Evolutionary conservation across 163 green algal genomes (phyloP).

Genomic region (Coccomyxa subellipsoidea): DNA sequence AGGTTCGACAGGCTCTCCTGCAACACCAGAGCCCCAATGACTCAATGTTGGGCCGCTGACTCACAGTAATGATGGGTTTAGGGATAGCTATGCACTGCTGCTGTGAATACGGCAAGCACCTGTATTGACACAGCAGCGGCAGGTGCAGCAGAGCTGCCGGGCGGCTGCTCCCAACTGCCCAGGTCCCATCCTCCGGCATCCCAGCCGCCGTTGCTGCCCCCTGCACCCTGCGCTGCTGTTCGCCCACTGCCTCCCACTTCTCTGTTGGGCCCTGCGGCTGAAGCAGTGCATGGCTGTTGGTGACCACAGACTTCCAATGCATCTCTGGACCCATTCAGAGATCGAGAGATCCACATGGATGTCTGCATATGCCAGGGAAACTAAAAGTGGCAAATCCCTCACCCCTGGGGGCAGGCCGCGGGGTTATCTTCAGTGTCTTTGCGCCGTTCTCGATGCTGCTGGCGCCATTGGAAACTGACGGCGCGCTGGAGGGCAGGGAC

Average conservation of each 20-base stretch:
- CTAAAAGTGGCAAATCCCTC: too few species aligned
- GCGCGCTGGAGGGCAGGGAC: background rate
- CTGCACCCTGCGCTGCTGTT: background rate
- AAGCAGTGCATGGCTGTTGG: too few species aligned
- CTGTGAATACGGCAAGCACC: background rate
- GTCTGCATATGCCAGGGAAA: too few species aligned
- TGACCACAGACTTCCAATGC: too few species aligned
- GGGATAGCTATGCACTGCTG: too few species aligned
- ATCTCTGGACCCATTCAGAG: too few species aligned
- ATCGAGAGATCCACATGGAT: too few species aligned
- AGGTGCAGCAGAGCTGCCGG: slow-evolving; percentile 7
- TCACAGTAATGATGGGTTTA: too few species aligned
- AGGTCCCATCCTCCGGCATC: background rate
- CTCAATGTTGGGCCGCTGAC: too few species aligned
- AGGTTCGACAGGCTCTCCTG: background rate
- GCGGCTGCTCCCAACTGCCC: background rate
- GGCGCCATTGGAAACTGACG: background rate
- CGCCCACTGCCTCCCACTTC: too few species aligned
- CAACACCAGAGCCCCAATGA: too few species aligned
- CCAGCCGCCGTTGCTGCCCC: background rate
- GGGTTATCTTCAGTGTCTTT: background rate
- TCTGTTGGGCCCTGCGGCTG: background rate
- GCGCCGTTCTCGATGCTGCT: background rate
- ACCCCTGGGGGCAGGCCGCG: background rate
- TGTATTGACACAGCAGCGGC: background rate